Conservation (phyloP, 2,329 filamentous ascomycete genomes). For the Aureobasidium sp. region DNA sequence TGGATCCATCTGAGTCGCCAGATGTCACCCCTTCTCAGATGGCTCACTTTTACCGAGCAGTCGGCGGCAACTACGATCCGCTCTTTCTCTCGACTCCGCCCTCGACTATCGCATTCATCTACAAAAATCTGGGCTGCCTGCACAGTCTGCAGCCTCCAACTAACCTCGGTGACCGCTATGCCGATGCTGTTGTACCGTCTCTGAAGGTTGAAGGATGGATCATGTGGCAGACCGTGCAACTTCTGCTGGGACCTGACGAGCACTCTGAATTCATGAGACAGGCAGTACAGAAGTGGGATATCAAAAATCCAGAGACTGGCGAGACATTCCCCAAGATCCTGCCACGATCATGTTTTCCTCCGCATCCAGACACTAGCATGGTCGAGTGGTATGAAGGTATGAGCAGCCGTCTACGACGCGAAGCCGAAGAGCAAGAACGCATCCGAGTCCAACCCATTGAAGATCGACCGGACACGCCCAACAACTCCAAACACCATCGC, state of each 20-base stretch:
- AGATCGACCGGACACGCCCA: constrained; percentile 19
- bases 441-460: constrained; percentile 17
- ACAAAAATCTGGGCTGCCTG: constrained; percentile 82
- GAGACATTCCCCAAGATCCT: constrained; percentile 51
- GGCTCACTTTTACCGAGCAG: constrained; percentile 42
- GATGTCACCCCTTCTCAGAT: constrained; percentile 44
- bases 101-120: constrained; percentile 79
- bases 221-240: constrained; percentile 87
- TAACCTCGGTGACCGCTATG: constrained; percentile 57
- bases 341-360: constrained; percentile 64
- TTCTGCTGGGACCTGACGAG: constrained; percentile 78
- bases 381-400: constrained; percentile 79
- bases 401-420: constrained; percentile 59
- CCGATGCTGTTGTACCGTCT: constrained; percentile 70
- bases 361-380: constrained; percentile 68
- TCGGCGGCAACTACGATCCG: constrained; percentile 41
- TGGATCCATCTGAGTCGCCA: constrained; percentile 36
- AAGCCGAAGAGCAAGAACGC: constrained; percentile 44
- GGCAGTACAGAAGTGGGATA: constrained; percentile 68
- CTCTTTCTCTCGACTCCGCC: constrained; percentile 72
- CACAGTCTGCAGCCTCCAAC: constrained; percentile 67
- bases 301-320: constrained; percentile 63
- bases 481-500: constrained; percentile 13
- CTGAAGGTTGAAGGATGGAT: constrained; percentile 80
- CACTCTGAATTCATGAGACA: constrained; percentile 78